Base-by-base conservation (phyloP, 108 stramenopile genomes). In the Cyclotella baltica region DNA sequence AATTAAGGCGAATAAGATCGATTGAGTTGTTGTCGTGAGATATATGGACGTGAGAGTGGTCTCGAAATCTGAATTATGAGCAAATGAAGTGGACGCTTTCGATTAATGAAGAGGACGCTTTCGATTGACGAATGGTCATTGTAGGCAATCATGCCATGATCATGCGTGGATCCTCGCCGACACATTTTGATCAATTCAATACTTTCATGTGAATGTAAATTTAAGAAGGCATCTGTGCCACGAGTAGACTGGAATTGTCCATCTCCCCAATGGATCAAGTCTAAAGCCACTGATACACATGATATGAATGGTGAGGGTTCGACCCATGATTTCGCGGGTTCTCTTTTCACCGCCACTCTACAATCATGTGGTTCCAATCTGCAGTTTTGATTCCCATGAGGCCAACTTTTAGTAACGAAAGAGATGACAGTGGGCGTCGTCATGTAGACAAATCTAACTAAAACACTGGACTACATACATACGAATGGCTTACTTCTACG, bases 151-250 rank as follows among this genome's bases (percentile, higher is more conserved):
- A 53, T 53, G 52, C 40, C n/a, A 55, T 55, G 55, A 55, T 55
- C 13, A 2, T 25, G 3, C 10, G 4, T 52, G 20, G 4, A 16
- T 11, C 15, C 51, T 52, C 20, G 51, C 51, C n/a, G 51, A 16
- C n/a, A 53, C 25, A 2, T 11, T 56, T 11, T 11, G 6, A 48
- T 6, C 23, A 18, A 25, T 62, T 34, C 2, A 62, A 36, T 36
- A 10, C 19, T 62, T 62, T 62, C 61, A 62, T 62, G 61, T 62
- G 61, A 57, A 57, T 48, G 47, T n/a, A 56, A 25, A 23, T 23
- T 56, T 3, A 56, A 1, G 22, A 25, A 56, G 25, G 55, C 23
- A 56, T 56, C 47, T 48, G 47, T 48, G 47, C 47, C 47, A 48
- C 2, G 47, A 4, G n/a, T n/a, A n/a, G 6, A 16, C 18, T 11